Percentiles rank a stretch among this genome's conserved stretches.
phyloP scores from a whole-genome alignment of 148 eudicot species.

The Vaccinium darrowii region DNA sequence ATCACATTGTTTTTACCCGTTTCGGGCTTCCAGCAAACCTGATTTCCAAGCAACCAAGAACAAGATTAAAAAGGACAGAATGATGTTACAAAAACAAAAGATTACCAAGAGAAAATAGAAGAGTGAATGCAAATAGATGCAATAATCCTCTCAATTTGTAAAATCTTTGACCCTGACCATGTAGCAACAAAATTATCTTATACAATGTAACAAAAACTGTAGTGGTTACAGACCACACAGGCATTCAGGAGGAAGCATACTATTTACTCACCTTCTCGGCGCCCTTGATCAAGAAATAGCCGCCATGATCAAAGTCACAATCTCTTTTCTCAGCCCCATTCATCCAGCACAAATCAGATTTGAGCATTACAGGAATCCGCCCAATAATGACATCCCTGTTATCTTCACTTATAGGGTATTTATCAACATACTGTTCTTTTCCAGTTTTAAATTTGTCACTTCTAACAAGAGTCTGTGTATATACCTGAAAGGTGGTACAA shows the following conservation, averaged over 20 bases:
- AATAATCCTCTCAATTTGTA: neutral
- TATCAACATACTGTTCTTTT: constrained; percentile 49
- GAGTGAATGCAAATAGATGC: neutral
- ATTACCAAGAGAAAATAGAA: neutral
- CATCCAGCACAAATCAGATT: constrained; percentile 93
- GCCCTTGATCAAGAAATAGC: constrained; percentile 90
- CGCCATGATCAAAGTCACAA: constrained; percentile 96
- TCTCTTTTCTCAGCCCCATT: constrained; percentile 57
- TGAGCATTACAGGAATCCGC: constrained; percentile 91
- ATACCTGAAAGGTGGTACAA: constrained; percentile 53
- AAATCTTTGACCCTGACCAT: constrained; percentile 10
- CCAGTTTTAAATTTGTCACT: constrained; percentile 87
- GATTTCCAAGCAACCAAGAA: constrained; percentile 4
- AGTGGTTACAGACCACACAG: neutral
- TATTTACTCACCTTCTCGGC: constrained; percentile 76
- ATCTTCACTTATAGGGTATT: constrained; percentile 33
- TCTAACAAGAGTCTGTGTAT: constrained; percentile 48
- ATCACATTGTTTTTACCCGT: neutral
- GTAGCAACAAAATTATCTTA: neutral
- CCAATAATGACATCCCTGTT: constrained; percentile 59
- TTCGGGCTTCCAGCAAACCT: neutral
- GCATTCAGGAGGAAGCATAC: neutral
- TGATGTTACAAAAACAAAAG: neutral
- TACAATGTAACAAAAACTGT: neutral
- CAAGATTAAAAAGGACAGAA: neutral